Base-by-base conservation (phyloP, 1,139 yeast species). In the Debaryomycetaceae sp. region DNA sequence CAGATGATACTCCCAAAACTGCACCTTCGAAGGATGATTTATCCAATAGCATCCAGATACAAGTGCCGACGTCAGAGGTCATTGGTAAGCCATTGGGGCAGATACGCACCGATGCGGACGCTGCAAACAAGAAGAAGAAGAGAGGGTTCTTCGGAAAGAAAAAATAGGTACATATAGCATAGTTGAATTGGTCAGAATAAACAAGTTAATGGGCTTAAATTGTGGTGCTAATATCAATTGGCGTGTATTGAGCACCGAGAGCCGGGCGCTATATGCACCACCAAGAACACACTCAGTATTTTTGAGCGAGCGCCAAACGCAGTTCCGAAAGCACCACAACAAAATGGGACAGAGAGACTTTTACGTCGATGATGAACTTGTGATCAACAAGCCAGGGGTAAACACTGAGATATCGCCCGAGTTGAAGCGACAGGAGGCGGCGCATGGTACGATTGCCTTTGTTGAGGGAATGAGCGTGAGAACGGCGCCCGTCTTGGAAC, bases 381-480 rank as follows among this genome's bases (percentile, higher is more conserved):
- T 61, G 26, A 42, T 60, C 19, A 61, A 67, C 35, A 66, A 64
- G 28, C 80, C 81, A 1, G 79, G 79, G 0, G 49, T 59, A 29
- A 65, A 61, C 32, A 43, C 58, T 21, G 53, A 58, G 20, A 66
- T 70, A 20, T 38, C 62, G 10, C 34, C 46, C 9, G 61, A 59
- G 26, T 51, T 71, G 42, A 50, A 57, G 39, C 45, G 53, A 24
- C 43, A 64, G 40, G 76, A 70, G 44, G 48, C 65, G 1, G 36
- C 56, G 4, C 70, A 69, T 38, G 65, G 70, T 6, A 55, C 63
- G 28, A 61, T 63, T 23, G 49, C 65, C 5, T 61, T 67, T 30
- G 51, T 73, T 29, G 55, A 71, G 16, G 80, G 80, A n/a, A 73
- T 73, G 72, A 64, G 64, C 5, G 60, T 75, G 30, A 56, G 77